phyloP scores from a whole-genome alignment of 2,329 filamentous ascomycete species.

The Zymoseptoria brevis region DNA sequence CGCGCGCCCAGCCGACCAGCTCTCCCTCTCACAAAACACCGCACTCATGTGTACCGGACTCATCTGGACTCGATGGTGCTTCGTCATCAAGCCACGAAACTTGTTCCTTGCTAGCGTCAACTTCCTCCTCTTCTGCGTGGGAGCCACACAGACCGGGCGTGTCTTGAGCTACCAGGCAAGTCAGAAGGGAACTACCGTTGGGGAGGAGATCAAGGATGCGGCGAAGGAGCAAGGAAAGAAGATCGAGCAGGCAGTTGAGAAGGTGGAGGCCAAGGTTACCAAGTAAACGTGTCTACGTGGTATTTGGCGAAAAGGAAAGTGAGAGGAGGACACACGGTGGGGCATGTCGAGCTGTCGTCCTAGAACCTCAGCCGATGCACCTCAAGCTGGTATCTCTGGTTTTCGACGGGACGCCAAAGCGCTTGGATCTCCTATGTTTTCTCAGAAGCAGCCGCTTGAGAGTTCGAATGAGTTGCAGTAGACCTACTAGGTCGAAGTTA shows the following conservation, averaged over 20 bases:
- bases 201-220: constrained; percentile 35
- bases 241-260: constrained; percentile 29
- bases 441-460: background rate
- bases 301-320: background rate
- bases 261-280: constrained; percentile 31
- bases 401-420: background rate
- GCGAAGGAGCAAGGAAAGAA: constrained; percentile 26
- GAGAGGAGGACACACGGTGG: background rate
- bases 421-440: background rate
- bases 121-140: constrained; percentile 91
- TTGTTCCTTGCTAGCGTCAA: constrained; percentile 89
- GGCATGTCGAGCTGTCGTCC: no score
- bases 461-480: background rate
- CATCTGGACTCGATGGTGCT: constrained; percentile 99
- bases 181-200: constrained; percentile 48
- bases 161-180: constrained; percentile 61
- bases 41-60: constrained; percentile 83
- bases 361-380: no score
- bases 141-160: constrained; percentile 70
- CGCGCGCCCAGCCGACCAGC: constrained; percentile 79
- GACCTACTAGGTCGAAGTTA: background rate
- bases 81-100: constrained; percentile 93
- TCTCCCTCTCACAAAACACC: constrained; percentile 85
- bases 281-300: background rate
- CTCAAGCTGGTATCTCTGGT: no score